Base-by-base conservation (phyloP, 2,329 filamentous ascomycete species). In the Talaromyces sp. region DNA sequence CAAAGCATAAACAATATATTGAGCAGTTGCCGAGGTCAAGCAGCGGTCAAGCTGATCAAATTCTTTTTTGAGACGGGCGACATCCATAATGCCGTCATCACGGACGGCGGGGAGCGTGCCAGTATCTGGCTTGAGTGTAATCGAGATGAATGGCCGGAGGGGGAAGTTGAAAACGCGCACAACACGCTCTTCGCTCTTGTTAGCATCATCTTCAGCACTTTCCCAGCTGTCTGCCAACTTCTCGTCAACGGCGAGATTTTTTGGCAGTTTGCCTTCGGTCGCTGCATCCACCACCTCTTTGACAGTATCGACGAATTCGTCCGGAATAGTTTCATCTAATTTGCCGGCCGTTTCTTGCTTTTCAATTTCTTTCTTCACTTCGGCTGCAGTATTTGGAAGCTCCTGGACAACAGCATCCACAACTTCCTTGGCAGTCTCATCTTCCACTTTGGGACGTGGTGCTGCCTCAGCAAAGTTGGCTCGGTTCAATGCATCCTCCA, bases 41-140 rank as follows among this genome's bases (percentile, higher is more conserved):
- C 93, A 96, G 69, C 96, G 91, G 75, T 99, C 95, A 68, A 97
- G 89, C 80, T 98, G 95, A 74, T 99, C 95, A 72, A 98, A 98
- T 5, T 97, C 93, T 81, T 98, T 98, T 84, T 97, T 97, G 69
- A 98, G 84, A 65, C 93, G 88, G 61, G 95, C 94, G 74, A 99
- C 95, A 71, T 97, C 92, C 83, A 97, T 91, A 72, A 97, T 89
- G 51, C 89, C 86, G 70, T 94, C 90, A 65, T 92, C 88, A 43
- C 90, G 89, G 76, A 98, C 83, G 77, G 66, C 87, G 82, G 75
- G 87, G 83, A 79, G 78, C 75, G 73, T 84, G 77, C 70, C 71
- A 45, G 73, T 58, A 61, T 72, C 68, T 22, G 75, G 68, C 61
- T 79, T 79, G 71, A 98, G 86, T 13, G 87, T 88, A 74, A 99